Base-by-base conservation (phyloP, 2,329 filamentous ascomycete species). In the Trichoderma arundinaceum region DNA sequence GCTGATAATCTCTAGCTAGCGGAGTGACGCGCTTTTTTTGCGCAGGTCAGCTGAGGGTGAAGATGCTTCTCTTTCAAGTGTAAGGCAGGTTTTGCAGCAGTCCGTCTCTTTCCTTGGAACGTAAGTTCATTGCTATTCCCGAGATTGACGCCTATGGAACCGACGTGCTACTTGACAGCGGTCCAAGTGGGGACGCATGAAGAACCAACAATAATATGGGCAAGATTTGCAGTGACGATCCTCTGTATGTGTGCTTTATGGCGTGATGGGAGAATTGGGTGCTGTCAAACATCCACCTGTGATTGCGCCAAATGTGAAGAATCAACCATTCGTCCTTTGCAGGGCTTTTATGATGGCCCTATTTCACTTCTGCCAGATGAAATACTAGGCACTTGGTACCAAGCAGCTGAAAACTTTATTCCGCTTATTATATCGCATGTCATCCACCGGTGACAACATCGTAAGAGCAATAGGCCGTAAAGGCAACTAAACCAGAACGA, bases 11-110 rank as follows among this genome's bases (percentile, higher is more conserved):
- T 39, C 44, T 38, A 61, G 58, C 58, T 53, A 35, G 39, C 59
- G 5, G 43, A 53, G 17, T 54, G 39, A 54, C 59, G 59, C 59
- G 59, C 49, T 33, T 41, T 63, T 63, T 62, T 53, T 51, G 43
- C 22, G 15, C 28, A 54, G 59, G 59, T 63, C 59, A 63, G 59
- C 59, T 63, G 59, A 63, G 49, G 28, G 33, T n/a, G 12, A 52
- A 28, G 35, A 52, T 39, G 48, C 9, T 38, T 35, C 35, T 53
- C 28, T 19, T n/a, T 7, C 22, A 52, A 7, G 19, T 15, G 41
- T 28, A 57, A 44, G 13, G 17, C 39, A 49, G 28, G 35, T 17
- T 9, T 28, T 39, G 38, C 33, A 51, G 12, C 38, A 32, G 9
- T 43, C 38, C 53, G 53, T 13, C 38, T 43, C 22, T 41, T 46